Percentiles rank a stretch among this genome's conserved stretches.
Evolutionary conservation across 129 eudicot species (phyloP).

Genomic region (Heracleum sosnowskyi): DNA sequence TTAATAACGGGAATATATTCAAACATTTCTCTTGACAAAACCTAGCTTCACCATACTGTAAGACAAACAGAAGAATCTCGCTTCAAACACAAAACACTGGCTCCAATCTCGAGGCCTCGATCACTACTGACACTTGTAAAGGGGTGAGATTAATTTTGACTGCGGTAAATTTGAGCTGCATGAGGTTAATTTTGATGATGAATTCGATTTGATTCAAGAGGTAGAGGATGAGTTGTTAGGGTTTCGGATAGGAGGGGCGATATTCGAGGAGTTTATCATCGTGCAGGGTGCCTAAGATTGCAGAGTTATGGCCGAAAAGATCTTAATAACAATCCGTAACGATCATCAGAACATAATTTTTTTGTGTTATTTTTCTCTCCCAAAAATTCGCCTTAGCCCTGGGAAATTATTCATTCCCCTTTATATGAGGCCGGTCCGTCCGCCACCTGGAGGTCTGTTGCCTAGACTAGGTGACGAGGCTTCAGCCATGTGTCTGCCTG

Average conservation of each 20-base stretch:
- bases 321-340: no score
- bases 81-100: not conserved
- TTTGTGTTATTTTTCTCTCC: no score
- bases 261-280: not conserved
- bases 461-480: no score
- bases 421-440: no score
- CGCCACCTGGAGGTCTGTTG: no score
- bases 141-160: slow-evolving; percentile 22
- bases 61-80: slow-evolving; percentile 8
- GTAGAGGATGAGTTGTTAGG: slow-evolving; percentile 16
- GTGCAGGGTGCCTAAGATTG: no score
- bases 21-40: slow-evolving; percentile 30
- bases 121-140: slow-evolving; percentile 16
- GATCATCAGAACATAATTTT: no score
- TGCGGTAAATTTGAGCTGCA: slow-evolving; percentile 42
- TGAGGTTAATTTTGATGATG: slow-evolving; percentile 41
- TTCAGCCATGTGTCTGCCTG: no score
- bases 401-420: no score
- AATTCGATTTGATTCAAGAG: slow-evolving; percentile 7
- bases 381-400: no score
- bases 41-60: slow-evolving; percentile 29
- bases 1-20: no score
- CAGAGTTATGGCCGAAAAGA: no score
- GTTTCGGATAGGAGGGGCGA: not conserved
- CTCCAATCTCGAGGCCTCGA: slow-evolving; percentile 21